phyloP scores from a whole-genome alignment of 2,329 filamentous ascomycete species.

The Rhinocladiella mackenziei region DNA sequence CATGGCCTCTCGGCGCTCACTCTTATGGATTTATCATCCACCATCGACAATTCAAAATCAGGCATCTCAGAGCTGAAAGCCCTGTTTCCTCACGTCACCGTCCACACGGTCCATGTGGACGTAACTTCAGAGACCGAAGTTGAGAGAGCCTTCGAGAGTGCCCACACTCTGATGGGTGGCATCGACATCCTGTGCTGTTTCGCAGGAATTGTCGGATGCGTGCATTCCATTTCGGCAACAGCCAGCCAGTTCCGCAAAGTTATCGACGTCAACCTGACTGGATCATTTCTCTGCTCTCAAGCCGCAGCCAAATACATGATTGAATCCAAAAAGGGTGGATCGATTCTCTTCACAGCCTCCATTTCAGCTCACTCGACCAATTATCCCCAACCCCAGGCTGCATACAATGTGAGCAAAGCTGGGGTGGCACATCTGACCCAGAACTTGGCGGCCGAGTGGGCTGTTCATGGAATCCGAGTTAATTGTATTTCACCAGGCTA shows the following conservation, averaged over 20 bases:
- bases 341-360: constrained; percentile 62
- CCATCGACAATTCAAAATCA: constrained; percentile 36
- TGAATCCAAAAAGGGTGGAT: constrained; percentile 59
- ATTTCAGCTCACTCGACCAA: constrained; percentile 56
- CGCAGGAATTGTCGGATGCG: constrained; percentile 64
- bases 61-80: constrained; percentile 46
- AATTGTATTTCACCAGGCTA: constrained; percentile 71
- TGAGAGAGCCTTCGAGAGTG: constrained; percentile 41
- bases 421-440: constrained; percentile 61
- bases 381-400: constrained; percentile 59
- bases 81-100: constrained; percentile 53
- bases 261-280: constrained; percentile 68
- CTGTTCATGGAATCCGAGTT: constrained; percentile 63
- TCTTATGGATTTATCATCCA: constrained; percentile 57
- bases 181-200: constrained; percentile 56
- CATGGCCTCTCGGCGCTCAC: constrained; percentile 59
- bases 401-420: constrained; percentile 70
- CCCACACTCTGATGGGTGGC: constrained; percentile 32
- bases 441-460: constrained; percentile 70
- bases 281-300: constrained; percentile 66
- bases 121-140: constrained; percentile 52
- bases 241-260: constrained; percentile 59
- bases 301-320: constrained; percentile 50
- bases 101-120: constrained; percentile 54
- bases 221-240: constrained; percentile 57